phyloP scores from a whole-genome alignment of 2,329 filamentous ascomycete species.

The Pseudophaeomoniella oleicola region DNA sequence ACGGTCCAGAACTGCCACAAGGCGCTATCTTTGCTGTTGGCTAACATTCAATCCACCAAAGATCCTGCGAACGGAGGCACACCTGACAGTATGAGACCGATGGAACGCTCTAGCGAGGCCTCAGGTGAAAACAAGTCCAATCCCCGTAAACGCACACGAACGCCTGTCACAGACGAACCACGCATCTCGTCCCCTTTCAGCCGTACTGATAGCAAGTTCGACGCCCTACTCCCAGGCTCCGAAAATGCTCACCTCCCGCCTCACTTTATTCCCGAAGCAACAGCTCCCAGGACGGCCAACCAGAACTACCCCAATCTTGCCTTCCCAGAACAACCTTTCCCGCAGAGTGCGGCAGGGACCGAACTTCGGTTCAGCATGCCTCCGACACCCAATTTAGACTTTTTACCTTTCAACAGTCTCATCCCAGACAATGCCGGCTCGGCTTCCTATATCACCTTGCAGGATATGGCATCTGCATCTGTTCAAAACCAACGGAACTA shows the following conservation, averaged over 20 bases:
- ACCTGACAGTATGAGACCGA: neutral
- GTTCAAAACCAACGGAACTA: neutral
- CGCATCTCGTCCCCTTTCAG: too few relatives aligned
- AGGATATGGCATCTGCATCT: neutral
- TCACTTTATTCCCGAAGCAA: too few relatives aligned
- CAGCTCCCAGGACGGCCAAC: too few relatives aligned
- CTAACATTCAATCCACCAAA: constrained; percentile 16
- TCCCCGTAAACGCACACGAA: neutral
- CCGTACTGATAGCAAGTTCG: too few relatives aligned
- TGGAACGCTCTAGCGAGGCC: neutral
- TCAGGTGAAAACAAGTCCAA: neutral
- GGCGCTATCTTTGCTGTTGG: constrained; percentile 18
- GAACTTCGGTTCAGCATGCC: neutral
- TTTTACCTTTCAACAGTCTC: neutral
- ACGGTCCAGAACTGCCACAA: constrained; percentile 24
- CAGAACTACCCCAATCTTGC: too few relatives aligned
- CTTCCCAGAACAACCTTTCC: too few relatives aligned
- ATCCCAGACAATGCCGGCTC: neutral
- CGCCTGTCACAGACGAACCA: neutral
- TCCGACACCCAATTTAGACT: neutral
- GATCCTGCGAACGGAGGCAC: constrained; percentile 8
- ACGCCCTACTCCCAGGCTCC: too few relatives aligned
- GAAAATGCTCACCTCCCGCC: too few relatives aligned
- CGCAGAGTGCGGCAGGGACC: too few relatives aligned
- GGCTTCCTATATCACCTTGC: neutral